These are phyloP conservation scores for Candida orba DNA, from an alignment of 805 yeast genomes.

Conservation along the genomic window DNA sequence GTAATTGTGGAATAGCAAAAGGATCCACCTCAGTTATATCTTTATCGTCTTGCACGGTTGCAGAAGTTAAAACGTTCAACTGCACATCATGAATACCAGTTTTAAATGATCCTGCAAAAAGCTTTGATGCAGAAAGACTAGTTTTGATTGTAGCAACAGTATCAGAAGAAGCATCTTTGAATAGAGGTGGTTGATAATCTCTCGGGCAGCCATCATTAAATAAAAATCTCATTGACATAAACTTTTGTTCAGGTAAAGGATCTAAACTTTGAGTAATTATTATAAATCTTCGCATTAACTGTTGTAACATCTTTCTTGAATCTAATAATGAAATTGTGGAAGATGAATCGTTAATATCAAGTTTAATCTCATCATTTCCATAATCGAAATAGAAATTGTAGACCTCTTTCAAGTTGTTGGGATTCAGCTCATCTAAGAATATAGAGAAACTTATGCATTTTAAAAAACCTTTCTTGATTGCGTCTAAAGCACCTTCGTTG, in stretches of 20 bases:
- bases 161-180: conserved; percentile 35
- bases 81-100: conserved; percentile 27
- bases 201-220: conserved; percentile 42
- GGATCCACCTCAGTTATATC: conserved; percentile 17
- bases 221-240: conserved; percentile 39
- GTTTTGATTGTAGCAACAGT: conserved; percentile 29
- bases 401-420: conserved; percentile 39
- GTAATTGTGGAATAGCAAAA: conserved; percentile 10
- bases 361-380: conserved; percentile 22
- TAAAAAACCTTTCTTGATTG: conserved; percentile 35
- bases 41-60: conserved; percentile 4
- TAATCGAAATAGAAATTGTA: conserved; percentile 45
- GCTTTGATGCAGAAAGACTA: conserved; percentile 5
- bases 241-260: conserved; percentile 41
- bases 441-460: conserved; percentile 41
- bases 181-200: conserved; percentile 42
- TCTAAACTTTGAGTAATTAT: conserved; percentile 47
- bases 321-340: conserved; percentile 21
- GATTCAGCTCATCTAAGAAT: conserved; percentile 34
- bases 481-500: conserved; percentile 41
- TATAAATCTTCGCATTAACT: conserved; percentile 43
- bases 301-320: conserved; percentile 39
- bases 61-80: conserved; percentile 24
- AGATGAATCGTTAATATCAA: conserved; percentile 19
- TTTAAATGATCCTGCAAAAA: conserved; percentile 25